Base-by-base conservation (phyloP, 352 stramenopile species). In the Pythium myriotylum region DNA sequence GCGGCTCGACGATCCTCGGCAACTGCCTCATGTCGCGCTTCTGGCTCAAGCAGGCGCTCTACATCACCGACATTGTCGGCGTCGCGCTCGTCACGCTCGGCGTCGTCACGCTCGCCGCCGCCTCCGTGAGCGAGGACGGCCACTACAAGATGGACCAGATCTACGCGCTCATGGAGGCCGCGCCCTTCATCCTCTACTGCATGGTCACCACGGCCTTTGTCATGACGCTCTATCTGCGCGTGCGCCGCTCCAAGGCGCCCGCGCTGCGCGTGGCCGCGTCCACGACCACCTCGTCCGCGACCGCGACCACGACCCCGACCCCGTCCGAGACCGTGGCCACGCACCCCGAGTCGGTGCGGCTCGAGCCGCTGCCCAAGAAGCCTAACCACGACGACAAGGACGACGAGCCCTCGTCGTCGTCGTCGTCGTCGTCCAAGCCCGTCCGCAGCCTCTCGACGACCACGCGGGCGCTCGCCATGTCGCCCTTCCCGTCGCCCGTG, bases 121-220 rank as follows among this genome's bases (percentile, higher is more conserved):
- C 84, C 3, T 88, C 72, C 56, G 76, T 88, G 23, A 77, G 86
- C 41, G 80, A 91, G 49, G 70, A 81, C 39, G 80, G 74, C 14
- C 80, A 93, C 49, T 95, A 91, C 71, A 79, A 89, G 72, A 92
- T 95, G 81, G 81, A 91, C 37, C 70, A 92, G 69, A 91, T 95
- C 49, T 93, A 93, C 68, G 68, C 78, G 57, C 66, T 95, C 35
- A 94, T 94, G 83, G 67, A 80, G 40, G 81, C 79, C 2, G 76
- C 83, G 19, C 74, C 82, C 1, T 95, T 95, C 53, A 86, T 95
- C 46, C 65, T 95, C 8, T 95, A 94, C 53, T 87, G 72, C 42
- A 68, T 95, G 29, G 77, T 92, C 53, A 92, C 80, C 1, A 94
- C 86, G 2, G 78, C 81, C 0, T 95, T 94, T 56, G 74, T 86